Percentiles rank a stretch among this genome's conserved stretches.
Conservation (phyloP, 306 rosid genomes). For the Macrotyloma uniflorum region DNA sequence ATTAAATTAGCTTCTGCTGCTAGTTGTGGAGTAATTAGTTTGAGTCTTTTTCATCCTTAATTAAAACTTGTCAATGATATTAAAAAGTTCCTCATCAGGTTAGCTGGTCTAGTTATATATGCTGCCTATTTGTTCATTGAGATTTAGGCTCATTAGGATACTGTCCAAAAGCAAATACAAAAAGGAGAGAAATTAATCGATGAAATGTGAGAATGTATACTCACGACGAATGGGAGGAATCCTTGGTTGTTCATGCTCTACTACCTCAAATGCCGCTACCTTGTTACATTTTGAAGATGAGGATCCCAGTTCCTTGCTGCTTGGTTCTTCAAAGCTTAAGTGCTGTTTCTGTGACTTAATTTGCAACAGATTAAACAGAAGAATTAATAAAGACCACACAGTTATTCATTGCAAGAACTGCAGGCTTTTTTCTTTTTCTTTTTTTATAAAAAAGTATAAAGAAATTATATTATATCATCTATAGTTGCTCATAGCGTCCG, state of each 20-base stretch:
- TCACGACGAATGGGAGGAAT: slow-evolving; percentile 87
- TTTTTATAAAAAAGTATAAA: background rate
- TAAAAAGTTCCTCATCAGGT: slow-evolving; percentile 17
- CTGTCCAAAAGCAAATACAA: background rate
- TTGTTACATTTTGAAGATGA: slow-evolving; percentile 73
- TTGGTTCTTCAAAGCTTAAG: slow-evolving; percentile 59
- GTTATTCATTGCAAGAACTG: background rate
- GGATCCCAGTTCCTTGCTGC: slow-evolving; percentile 58
- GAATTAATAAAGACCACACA: background rate
- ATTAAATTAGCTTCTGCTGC: slow-evolving; percentile 1
- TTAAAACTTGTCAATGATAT: slow-evolving; percentile 1
- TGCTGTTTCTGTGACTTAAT: slow-evolving; percentile 60
- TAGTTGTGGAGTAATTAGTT: background rate
- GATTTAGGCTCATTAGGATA: slow-evolving; percentile 5
- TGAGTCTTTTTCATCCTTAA: slow-evolving; percentile 15
- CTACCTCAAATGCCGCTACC: slow-evolving; percentile 52
- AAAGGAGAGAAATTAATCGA: background rate
- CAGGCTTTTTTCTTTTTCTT: background rate
- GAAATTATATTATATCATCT: background rate
- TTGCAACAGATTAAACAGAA: slow-evolving; percentile 19
- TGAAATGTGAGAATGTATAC: slow-evolving; percentile 40
- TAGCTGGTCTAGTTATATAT: slow-evolving; percentile 11
- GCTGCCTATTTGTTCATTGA: slow-evolving; percentile 22
- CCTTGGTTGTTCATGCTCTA: slow-evolving; percentile 72
- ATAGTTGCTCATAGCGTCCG: slow-evolving; percentile 15